Evolutionary conservation across 495 filamentous ascomycete species (phyloP), one percentile per base, ranked within the genome.

Genomic region (Xylaria acuta): DNA sequence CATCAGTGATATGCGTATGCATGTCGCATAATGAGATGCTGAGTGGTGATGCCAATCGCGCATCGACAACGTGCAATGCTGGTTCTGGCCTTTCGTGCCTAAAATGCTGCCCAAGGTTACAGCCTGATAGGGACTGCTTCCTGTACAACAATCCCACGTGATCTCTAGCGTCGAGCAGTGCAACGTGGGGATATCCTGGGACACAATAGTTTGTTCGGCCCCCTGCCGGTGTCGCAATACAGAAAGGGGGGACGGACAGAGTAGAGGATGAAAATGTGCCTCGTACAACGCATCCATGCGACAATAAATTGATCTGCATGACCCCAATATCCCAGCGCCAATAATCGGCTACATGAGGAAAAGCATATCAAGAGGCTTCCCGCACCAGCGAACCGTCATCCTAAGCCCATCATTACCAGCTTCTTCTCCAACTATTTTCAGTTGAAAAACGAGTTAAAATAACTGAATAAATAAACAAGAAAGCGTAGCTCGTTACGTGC

Each of bases 401-500:
- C 43, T 56, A 56, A 43, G 34, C 69, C 45, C 45, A 47, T 72
- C 70, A 72, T 72, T 63, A 56, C 56, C 47, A 60, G 69, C 40
- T 36, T 20, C n/a, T 40, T 59, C 36, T 60, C 32, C 38, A 60
- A 34, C n/a, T 12, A 40, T 40, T 53, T 69, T 30, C 6, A 8
- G n/a, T 27, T 63, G 59, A 32, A 32, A 34, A 32, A 14, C 25
- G 30, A 60, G 38, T 43, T 20, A 45, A n/a, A 30, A 73, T 22
- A 69, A 67, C 60, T 64, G 67, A 51, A 47, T 56, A 66, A 38
- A 68, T 47, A 36, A 73, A 69, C 67, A 56, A 59, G 72, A 77
- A 75, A 41, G 72, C 75, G 72, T 77, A 36, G 67, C 71, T 79
- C 75, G 64, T 79, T 70, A 69, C 70, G 64, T 60, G 69, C 75